Evolutionary conservation across 1,284 basidiomycete genomes (phyloP).

Genomic region (Neonothopanus nambi): DNA sequence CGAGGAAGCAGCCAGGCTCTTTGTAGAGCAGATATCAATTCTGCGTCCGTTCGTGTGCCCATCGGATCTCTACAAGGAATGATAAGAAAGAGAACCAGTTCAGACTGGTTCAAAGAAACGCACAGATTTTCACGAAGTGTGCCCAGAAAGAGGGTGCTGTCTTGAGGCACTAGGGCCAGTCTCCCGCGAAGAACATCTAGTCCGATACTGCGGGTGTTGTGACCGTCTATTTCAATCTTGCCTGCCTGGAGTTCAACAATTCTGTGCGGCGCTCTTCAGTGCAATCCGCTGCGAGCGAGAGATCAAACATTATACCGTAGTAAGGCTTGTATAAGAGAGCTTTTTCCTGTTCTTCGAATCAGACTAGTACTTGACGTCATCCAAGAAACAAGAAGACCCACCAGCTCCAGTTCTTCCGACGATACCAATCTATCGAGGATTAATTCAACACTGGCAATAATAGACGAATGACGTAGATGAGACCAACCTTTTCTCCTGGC

Average conservation of each 20-base stretch:
- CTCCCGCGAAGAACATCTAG: conserved; percentile 58
- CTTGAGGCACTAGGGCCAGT: conserved; percentile 74
- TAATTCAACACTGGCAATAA: background rate
- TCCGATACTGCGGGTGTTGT: conserved; percentile 58
- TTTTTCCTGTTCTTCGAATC: conserved; percentile 53
- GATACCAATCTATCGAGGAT: conserved; percentile 57
- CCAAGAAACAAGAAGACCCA: conserved; percentile 19
- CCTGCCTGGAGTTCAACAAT: conserved; percentile 68
- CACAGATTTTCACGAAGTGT: conserved; percentile 71
- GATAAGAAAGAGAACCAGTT: background rate
- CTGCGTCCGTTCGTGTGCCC: conserved; percentile 49
- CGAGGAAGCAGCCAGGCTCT: conserved; percentile 64
- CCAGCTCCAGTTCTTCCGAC: conserved; percentile 76
- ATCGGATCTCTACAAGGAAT: conserved; percentile 52
- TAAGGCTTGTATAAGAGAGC: conserved; percentile 71
- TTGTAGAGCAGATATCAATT: conserved; percentile 46
- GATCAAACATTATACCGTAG: conserved; percentile 49
- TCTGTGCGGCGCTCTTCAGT: conserved; percentile 41
- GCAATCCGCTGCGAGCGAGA: background rate
- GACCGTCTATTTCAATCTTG: conserved; percentile 69
- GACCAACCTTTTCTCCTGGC: conserved; percentile 68
- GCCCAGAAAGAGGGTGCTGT: conserved; percentile 63
- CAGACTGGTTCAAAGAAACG: conserved; percentile 20
- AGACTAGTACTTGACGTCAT: background rate
- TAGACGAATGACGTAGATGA: background rate